Conservation (phyloP, 208 protist species). For the Vickermania ingenoplastis region DNA sequence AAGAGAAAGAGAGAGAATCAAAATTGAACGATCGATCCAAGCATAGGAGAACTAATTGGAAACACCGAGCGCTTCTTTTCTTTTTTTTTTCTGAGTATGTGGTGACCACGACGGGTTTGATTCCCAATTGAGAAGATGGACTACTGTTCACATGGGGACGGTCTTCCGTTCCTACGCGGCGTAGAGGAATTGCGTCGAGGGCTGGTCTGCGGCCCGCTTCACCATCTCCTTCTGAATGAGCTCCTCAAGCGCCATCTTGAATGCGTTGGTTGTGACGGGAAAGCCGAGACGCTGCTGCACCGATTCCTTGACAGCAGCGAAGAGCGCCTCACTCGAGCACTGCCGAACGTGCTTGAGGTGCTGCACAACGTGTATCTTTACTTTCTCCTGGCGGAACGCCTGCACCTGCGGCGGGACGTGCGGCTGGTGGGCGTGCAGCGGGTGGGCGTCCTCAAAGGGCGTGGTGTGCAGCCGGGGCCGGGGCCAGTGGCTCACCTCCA, state of each 20-base stretch:
- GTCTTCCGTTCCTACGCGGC: constrained; percentile 4
- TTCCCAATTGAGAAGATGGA: no score
- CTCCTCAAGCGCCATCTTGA: constrained; percentile 43
- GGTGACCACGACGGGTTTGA: no score
- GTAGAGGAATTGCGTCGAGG: neutral
- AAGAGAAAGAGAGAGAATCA: no score
- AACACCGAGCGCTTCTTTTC: no score
- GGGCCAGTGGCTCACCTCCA: neutral
- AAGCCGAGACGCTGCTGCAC: constrained; percentile 1
- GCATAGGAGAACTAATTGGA: no score
- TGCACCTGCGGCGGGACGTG: neutral
- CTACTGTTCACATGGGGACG: no score
- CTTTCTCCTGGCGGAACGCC: neutral
- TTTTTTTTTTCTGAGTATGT: no score
- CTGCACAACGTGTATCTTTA: neutral
- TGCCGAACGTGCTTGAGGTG: neutral
- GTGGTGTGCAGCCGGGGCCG: neutral
- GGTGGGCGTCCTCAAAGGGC: neutral
- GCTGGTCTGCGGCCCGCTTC: constrained; percentile 10
- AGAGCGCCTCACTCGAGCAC: neutral
- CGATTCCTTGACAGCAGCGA: neutral
- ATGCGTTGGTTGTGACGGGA: constrained; percentile 16
- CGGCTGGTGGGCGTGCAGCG: neutral
- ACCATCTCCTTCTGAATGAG: constrained; percentile 48
- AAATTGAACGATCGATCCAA: no score